Evolutionary conservation across 805 yeast species (phyloP).

Genomic region (Candida ovalis): DNA sequence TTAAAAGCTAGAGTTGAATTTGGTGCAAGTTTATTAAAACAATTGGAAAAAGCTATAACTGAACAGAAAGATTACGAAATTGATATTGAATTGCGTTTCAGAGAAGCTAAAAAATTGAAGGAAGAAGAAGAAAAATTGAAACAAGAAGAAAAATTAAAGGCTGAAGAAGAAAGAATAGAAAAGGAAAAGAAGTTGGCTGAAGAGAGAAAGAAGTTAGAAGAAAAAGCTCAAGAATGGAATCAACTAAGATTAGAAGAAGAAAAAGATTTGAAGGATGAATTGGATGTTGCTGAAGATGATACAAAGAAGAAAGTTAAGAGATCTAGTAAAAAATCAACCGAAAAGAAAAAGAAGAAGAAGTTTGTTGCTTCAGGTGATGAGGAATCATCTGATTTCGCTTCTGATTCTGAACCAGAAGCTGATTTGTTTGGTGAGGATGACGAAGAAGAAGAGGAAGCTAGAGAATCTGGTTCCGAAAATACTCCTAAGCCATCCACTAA

Average conservation of each 20-base stretch:
- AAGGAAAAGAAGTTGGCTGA: constrained; percentile 38
- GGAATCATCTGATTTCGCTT: constrained; percentile 13
- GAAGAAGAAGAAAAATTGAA: constrained; percentile 47
- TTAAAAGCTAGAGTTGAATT: constrained; percentile 81
- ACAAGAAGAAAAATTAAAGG: constrained; percentile 42
- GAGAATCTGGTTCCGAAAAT: constrained; percentile 10
- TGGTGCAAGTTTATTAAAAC: constrained; percentile 74
- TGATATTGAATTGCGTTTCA: constrained; percentile 55
- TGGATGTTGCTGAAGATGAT: constrained; percentile 33
- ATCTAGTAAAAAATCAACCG: constrained; percentile 17
- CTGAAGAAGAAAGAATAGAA: constrained; percentile 44
- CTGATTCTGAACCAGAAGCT: constrained; percentile 10
- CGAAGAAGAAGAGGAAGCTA: background rate
- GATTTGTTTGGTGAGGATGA: constrained; percentile 8
- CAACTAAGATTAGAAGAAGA: constrained; percentile 34
- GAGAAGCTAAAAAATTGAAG: constrained; percentile 65
- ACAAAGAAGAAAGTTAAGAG: constrained; percentile 28
- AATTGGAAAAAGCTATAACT: constrained; percentile 63
- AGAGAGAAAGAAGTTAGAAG: constrained; percentile 48
- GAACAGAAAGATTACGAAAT: constrained; percentile 70
- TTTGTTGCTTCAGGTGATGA: constrained; percentile 44
- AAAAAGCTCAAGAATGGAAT: constrained; percentile 55
- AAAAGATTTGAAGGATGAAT: constrained; percentile 32
- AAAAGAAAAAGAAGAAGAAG: constrained; percentile 21
- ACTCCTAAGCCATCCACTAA: background rate